Conservation (phyloP, 225 moss, liverwort and hornwort species). For the Marchantia polymorpha region DNA sequence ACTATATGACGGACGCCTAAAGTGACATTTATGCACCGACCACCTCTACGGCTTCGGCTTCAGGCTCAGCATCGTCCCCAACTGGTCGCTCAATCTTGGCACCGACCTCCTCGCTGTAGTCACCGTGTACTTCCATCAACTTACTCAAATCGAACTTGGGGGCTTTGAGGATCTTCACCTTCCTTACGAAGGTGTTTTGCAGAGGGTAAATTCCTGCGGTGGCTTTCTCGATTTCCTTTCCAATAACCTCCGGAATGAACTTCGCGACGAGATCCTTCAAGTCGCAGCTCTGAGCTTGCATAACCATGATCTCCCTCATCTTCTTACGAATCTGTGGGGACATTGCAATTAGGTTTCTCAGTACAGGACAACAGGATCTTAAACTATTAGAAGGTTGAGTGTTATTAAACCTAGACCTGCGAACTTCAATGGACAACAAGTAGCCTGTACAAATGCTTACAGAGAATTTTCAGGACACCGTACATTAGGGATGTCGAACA, state of each 20-base stretch:
- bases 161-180: constrained; percentile 45
- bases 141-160: constrained; percentile 42
- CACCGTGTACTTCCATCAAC: constrained; percentile 47
- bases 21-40: constrained; percentile 29
- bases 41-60: constrained; percentile 36
- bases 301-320: constrained; percentile 44
- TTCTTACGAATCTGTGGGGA: constrained; percentile 35
- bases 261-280: constrained; percentile 36
- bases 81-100: constrained; percentile 44
- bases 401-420: too few species aligned
- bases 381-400: too few species aligned
- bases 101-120: constrained; percentile 46
- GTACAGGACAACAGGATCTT: too few species aligned
- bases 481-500: too few species aligned
- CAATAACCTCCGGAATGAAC: constrained; percentile 42
- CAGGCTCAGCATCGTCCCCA: constrained; percentile 34
- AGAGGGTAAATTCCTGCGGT: constrained; percentile 40
- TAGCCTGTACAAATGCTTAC: too few species aligned
- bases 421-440: too few species aligned
- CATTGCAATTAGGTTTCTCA: too few species aligned
- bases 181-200: constrained; percentile 40
- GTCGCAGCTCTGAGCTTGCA: constrained; percentile 44
- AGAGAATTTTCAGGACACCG: too few species aligned
- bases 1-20: not conserved
- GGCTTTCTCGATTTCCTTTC: constrained; percentile 45